Percentiles rank a stretch among this genome's conserved stretches.
phyloP scores from a whole-genome alignment of 257 asterid genomes.

The Fraxinus excelsior region DNA sequence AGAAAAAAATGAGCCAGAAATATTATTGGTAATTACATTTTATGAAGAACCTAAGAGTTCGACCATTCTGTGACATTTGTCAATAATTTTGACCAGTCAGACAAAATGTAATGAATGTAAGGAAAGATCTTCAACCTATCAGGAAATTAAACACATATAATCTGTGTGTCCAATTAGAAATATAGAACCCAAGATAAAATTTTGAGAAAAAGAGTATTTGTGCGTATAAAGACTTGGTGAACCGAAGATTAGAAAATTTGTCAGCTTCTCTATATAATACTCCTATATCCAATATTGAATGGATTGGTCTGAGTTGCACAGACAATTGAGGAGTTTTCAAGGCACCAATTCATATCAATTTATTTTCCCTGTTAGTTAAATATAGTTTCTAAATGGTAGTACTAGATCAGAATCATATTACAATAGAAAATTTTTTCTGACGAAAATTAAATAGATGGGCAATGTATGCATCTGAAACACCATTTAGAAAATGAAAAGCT shows the following conservation, averaged over 20 bases:
- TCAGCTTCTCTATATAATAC: not conserved
- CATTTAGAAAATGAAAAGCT: not conserved
- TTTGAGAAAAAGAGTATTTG: not conserved
- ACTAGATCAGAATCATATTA: not conserved
- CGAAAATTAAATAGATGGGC: not conserved
- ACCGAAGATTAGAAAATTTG: not conserved
- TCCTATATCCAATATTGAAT: not conserved
- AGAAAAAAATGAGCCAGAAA: constrained; percentile 22
- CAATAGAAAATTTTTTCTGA: not conserved
- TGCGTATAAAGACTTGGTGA: not conserved
- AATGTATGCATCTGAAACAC: not conserved
- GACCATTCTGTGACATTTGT: not conserved
- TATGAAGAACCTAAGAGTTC: constrained; percentile 6
- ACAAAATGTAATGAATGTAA: not conserved
- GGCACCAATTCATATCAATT: not conserved
- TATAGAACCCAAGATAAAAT: not conserved
- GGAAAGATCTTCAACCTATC: not conserved
- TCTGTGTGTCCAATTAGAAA: not conserved
- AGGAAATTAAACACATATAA: not conserved
- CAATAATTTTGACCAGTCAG: not conserved
- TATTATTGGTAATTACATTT: constrained; percentile 4
- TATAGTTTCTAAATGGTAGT: not conserved
- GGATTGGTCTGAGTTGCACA: not conserved
- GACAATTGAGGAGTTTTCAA: not conserved
- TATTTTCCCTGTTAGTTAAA: not conserved